phyloP scores from a whole-genome alignment of 2,329 filamentous ascomycete species.

The Fusarium xylarioides region DNA sequence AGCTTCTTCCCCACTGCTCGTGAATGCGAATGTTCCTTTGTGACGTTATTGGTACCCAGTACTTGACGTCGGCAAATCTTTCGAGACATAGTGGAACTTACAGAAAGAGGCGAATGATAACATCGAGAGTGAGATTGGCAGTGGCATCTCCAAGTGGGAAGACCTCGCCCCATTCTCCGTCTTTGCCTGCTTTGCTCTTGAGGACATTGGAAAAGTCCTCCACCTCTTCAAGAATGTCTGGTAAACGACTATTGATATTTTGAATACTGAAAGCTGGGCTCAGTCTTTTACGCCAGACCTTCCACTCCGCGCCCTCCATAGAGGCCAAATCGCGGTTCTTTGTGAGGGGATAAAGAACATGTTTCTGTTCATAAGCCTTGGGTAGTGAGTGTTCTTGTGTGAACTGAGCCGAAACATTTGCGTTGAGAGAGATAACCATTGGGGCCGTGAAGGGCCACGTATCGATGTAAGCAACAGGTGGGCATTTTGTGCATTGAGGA shows the following conservation, averaged over 20 bases:
- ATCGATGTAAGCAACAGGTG: constrained; percentile 43
- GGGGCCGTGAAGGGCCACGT: constrained; percentile 42
- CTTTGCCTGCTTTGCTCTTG: constrained; percentile 9
- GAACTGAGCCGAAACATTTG: constrained; percentile 33
- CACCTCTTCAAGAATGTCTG: constrained; percentile 51
- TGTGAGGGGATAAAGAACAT: constrained; percentile 43
- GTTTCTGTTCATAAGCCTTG: constrained; percentile 44
- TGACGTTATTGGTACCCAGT: not conserved
- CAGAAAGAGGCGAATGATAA: constrained; percentile 51
- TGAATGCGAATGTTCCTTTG: constrained; percentile 19
- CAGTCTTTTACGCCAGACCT: constrained; percentile 45
- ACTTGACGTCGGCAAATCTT: too few species aligned
- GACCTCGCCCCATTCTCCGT: constrained; percentile 14
- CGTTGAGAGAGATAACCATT: constrained; percentile 28
- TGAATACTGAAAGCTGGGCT: constrained; percentile 51
- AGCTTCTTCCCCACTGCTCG: constrained; percentile 18
- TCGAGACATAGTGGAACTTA: constrained; percentile 13
- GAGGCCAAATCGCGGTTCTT: constrained; percentile 45
- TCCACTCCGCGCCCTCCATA: constrained; percentile 43
- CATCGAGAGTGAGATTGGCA: constrained; percentile 52
- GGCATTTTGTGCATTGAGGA: constrained; percentile 33
- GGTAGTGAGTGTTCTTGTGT: constrained; percentile 31
- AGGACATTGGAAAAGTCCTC: constrained; percentile 46
- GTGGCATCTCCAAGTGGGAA: constrained; percentile 49
- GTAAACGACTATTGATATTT: constrained; percentile 47